A percentile compares a stretch with the other conserved stretches of the same genome.
Evolutionary conservation across 768 basidiomycete species (phyloP).

Genomic region (Leucosporidium creatinivorum): DNA sequence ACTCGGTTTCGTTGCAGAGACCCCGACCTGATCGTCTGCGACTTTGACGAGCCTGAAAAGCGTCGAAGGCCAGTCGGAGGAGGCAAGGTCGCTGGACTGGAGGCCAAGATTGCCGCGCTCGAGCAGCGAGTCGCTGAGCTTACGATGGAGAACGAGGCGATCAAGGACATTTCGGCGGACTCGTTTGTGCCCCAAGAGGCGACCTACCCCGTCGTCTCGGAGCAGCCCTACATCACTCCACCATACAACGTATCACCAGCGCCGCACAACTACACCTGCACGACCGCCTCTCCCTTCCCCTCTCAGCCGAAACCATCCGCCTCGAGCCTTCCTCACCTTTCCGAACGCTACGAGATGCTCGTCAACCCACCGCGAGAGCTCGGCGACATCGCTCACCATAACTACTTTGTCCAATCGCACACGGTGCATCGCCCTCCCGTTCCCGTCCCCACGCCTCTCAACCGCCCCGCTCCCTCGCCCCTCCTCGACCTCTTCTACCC

Average conservation of each 20-base stretch:
- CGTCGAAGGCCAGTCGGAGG: neutral
- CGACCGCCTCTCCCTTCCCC: neutral
- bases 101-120: neutral
- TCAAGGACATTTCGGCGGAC: neutral
- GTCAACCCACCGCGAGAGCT: no score
- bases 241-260: no score
- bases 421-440: no score
- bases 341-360: no score
- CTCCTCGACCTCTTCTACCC: neutral
- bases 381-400: no score
- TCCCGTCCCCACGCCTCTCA: no score
- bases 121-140: neutral
- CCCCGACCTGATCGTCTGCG: neutral
- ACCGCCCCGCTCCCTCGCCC: neutral
- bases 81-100: neutral
- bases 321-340: no score
- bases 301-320: no score
- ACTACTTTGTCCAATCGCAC: no score
- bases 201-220: no score
- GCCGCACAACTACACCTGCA: neutral
- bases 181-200: neutral
- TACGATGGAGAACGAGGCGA: neutral
- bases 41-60: slow-evolving; percentile 5
- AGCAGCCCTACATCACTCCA: no score
- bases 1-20: no score